These are phyloP conservation scores for Clarkia xantiana DNA, from an alignment of 345 rosid genomes.

Conservation along the genomic window DNA sequence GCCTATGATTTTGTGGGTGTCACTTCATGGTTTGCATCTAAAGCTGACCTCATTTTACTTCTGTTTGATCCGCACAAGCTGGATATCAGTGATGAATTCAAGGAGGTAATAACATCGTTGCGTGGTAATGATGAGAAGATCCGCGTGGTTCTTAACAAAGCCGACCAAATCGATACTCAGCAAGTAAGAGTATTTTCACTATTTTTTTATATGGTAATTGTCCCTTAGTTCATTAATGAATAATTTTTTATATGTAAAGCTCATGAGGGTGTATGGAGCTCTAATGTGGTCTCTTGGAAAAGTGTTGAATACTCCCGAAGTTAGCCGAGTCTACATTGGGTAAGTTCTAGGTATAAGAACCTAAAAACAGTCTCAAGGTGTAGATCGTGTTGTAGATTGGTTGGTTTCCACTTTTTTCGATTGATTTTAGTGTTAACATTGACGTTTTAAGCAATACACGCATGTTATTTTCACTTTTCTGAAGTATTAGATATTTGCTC, in stretches of 20 bases:
- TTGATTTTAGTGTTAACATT: too few species aligned
- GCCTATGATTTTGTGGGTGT: slow-evolving; percentile 87
- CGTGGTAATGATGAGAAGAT: slow-evolving; percentile 95
- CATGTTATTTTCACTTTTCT: too few species aligned
- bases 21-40: slow-evolving; percentile 95
- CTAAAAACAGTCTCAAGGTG: too few species aligned
- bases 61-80: slow-evolving; percentile 93
- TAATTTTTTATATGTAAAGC: slow-evolving; percentile 22
- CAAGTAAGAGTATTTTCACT: slow-evolving; percentile 30
- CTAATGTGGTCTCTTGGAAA: slow-evolving; percentile 98
- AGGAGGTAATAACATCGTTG: slow-evolving; percentile 77
- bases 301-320: slow-evolving; percentile 93
- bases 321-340: slow-evolving; percentile 90
- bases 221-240: neutral
- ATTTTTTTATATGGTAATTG: neutral
- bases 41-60: slow-evolving; percentile 91
- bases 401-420: too few species aligned
- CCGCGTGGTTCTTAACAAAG: slow-evolving; percentile 90
- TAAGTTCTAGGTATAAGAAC: slow-evolving; percentile 24
- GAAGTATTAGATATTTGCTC: too few species aligned
- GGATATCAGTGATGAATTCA: slow-evolving; percentile 93
- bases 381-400: too few species aligned
- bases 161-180: slow-evolving; percentile 90
- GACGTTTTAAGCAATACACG: too few species aligned
- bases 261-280: slow-evolving; percentile 98